Conservation (phyloP, 768 basidiomycete genomes). For the Lactarius sp. region DNA sequence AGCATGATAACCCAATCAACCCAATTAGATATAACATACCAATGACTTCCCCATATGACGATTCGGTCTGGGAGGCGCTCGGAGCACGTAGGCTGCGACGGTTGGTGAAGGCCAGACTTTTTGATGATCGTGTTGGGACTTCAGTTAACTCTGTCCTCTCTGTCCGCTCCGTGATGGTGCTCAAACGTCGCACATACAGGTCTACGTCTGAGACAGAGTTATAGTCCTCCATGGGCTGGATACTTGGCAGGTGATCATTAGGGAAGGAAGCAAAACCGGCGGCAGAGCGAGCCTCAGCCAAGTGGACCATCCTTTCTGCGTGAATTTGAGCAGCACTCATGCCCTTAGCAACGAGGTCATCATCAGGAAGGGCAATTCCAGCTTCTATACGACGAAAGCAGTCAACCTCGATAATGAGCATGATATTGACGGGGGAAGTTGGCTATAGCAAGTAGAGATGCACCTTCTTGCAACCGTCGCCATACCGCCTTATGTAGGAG, state of each 20-base stretch:
- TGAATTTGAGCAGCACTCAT: slow-evolving; percentile 21
- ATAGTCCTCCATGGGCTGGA: slow-evolving; percentile 43
- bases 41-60: slow-evolving; percentile 56
- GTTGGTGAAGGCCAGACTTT: slow-evolving; percentile 2
- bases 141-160: slow-evolving; percentile 22
- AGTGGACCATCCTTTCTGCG: slow-evolving; percentile 15
- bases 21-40: slow-evolving; percentile 37
- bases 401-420: slow-evolving; percentile 28
- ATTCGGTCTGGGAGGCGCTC: slow-evolving; percentile 39
- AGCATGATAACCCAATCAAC: not conserved
- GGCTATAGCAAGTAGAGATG: slow-evolving; percentile 25
- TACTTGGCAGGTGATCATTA: slow-evolving; percentile 50
- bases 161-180: slow-evolving; percentile 26
- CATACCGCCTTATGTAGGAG: slow-evolving; percentile 22
- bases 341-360: slow-evolving; percentile 19
- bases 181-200: slow-evolving; percentile 19
- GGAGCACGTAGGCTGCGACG: slow-evolving; percentile 6
- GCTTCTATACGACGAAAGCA: slow-evolving; percentile 26
- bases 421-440: slow-evolving; percentile 11
- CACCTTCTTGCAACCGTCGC: slow-evolving; percentile 26
- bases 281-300: slow-evolving; percentile 21
- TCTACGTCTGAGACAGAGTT: slow-evolving; percentile 16
- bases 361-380: slow-evolving; percentile 27
- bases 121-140: slow-evolving; percentile 14
- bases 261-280: slow-evolving; percentile 37